Percentiles rank a stretch among this genome's conserved stretches.
Conservation (phyloP, 1,284 basidiomycete species). For the Xanthoconium separans region DNA sequence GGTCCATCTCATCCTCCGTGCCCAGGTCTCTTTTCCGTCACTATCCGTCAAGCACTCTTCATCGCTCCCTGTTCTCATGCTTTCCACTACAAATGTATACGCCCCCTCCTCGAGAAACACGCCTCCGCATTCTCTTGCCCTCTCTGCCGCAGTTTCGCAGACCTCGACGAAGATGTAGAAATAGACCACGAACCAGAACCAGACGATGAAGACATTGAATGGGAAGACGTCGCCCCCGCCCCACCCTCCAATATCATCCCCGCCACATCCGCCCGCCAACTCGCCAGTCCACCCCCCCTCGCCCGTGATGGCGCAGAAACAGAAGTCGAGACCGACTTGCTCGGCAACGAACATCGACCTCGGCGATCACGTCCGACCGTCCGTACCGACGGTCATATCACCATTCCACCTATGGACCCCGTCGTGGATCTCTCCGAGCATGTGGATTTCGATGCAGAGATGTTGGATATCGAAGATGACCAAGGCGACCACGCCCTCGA, state of each 20-base stretch:
- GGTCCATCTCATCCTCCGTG: neutral
- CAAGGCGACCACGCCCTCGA: neutral
- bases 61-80: conserved; percentile 97
- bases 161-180: conserved; percentile 96
- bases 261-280: conserved; percentile 18
- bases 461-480: conserved; percentile 23
- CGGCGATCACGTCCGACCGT: conserved; percentile 24
- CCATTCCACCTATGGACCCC: conserved; percentile 8
- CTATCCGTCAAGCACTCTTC: conserved; percentile 94
- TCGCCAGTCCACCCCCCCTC: conserved; percentile 18
- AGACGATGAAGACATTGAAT: conserved; percentile 32
- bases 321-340: conserved; percentile 51
- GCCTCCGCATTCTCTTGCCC: conserved; percentile 96
- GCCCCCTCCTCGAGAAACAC: conserved; percentile 84
- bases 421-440: conserved; percentile 11
- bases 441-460: conserved; percentile 25
- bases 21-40: conserved; percentile 85
- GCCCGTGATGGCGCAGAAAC: conserved; percentile 50
- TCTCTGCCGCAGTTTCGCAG: conserved; percentile 89
- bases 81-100: conserved; percentile 98
- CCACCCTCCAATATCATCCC: neutral
- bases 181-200: conserved; percentile 43
- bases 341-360: conserved; percentile 10
- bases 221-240: conserved; percentile 24
- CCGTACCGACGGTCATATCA: conserved; percentile 30